Evolutionary conservation across 768 basidiomycete species (phyloP).

Genomic region (Leucosporidium yakuticum): DNA sequence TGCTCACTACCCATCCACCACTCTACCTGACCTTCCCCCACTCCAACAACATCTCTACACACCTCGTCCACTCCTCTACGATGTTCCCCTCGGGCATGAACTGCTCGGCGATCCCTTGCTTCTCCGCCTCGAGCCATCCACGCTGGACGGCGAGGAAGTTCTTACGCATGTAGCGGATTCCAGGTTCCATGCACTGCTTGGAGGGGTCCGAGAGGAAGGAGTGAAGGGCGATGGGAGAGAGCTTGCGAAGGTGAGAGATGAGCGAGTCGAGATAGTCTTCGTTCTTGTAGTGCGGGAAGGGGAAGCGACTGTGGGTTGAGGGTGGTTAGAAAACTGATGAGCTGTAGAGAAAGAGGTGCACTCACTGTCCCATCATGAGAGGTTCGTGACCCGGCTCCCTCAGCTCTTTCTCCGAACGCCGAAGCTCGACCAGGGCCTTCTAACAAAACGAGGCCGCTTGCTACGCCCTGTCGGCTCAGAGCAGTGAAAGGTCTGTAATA

Average conservation of each 20-base stretch:
- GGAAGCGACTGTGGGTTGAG: conserved; percentile 1
- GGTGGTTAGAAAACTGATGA: background rate
- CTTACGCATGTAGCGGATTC: background rate
- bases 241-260: background rate
- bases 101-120: background rate
- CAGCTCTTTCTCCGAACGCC: conserved; percentile 46
- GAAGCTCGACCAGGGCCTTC: conserved; percentile 48
- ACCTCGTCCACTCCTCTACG: background rate
- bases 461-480: no score
- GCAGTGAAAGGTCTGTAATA: no score
- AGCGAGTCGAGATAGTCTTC: conserved; percentile 9
- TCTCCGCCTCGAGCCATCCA: background rate
- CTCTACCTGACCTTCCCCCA: background rate
- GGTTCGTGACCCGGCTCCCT: conserved; percentile 51
- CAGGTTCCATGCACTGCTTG: background rate
- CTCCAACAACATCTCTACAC: background rate
- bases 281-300: background rate
- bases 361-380: conserved; percentile 49
- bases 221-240: conserved; percentile 4
- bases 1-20: no score
- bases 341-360: background rate
- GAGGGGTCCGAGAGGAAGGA: background rate
- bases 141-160: background rate
- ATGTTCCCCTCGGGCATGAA: background rate
- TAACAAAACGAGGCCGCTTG: conserved; percentile 48